Evolutionary conservation across 768 basidiomycete genomes (phyloP), one percentile per base, ranked within the genome.

Genomic region (Neoboletus brunneissimus): DNA sequence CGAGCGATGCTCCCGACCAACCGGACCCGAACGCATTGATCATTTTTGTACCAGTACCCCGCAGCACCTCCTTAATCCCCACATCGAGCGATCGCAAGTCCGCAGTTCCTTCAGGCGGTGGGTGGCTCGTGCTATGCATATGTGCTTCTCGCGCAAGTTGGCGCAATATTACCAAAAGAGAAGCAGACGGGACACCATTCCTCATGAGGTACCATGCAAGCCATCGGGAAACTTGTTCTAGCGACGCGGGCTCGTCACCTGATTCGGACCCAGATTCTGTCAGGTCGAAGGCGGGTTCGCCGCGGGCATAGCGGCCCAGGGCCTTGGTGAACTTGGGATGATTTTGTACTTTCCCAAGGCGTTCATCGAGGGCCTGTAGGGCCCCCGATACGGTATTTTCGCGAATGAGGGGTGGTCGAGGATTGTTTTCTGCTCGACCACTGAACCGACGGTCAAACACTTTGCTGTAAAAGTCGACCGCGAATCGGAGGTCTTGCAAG

Each of bases 41-140:
- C 80, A 90, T 81, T 65, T 91, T 94, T 0, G 84, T 83, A 2
- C 95, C 95, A 0, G 94, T 89, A 0, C 85, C 83, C 65, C 93
- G 89, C 57, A 97, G 67, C 10, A 97, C 92, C 66, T 95, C 89
- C 63, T 84, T 87, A 58, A 98, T 93, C 0, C 86, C 88, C 20
- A 67, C 68, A 35, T 80, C 78, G 27, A 80, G 67, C n/a, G 60
- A 58, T 11, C 50, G 56, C 31, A 70, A 49, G 46, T 79, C 70
- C 15, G 55, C 51, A 0, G 80, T 83, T 0, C 86, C 87, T 8
- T 79, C 79, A 0, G 87, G 84, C 1, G 77, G 74, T 8, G 81
- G 71, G 4, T 68, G 67, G 10, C 73, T 75, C 15, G 79, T 60
- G 62, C 85, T 87, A 43, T 86, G 82, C 35, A 71, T 59, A 62